Percentiles rank a stretch among this genome's conserved stretches.
phyloP scores from a whole-genome alignment of 306 rosid species.

The Purshia tridentata region DNA sequence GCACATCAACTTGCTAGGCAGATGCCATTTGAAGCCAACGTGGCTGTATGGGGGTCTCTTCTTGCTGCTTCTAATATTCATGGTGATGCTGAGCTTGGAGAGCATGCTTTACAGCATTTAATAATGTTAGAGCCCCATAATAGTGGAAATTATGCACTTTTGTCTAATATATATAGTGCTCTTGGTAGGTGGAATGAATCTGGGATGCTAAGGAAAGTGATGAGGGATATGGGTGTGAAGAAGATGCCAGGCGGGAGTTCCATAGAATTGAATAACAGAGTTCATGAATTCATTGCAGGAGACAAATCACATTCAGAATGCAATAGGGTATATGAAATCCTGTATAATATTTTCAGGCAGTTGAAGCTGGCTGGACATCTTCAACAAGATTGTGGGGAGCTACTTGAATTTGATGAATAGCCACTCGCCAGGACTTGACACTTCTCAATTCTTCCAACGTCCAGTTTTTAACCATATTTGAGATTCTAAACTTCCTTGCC shows the following conservation, averaged over 20 bases:
- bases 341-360: conserved; percentile 41
- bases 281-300: conserved; percentile 65
- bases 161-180: conserved; percentile 58
- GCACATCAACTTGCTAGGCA: conserved; percentile 41
- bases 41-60: conserved; percentile 74
- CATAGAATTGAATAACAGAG: conserved; percentile 57
- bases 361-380: conserved; percentile 29
- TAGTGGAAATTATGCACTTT: conserved; percentile 55
- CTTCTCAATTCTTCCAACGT: neutral
- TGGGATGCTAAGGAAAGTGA: conserved; percentile 52
- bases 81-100: conserved; percentile 54
- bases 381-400: conserved; percentile 28
- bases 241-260: conserved; percentile 60
- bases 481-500: conserved; percentile 1
- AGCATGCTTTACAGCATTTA: conserved; percentile 46
- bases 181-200: conserved; percentile 66
- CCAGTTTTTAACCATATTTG: neutral
- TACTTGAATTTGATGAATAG: conserved; percentile 32
- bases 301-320: conserved; percentile 41
- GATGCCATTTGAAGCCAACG: conserved; percentile 71
- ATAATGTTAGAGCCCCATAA: conserved; percentile 52
- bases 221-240: conserved; percentile 54
- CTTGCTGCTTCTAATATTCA: conserved; percentile 56
- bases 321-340: conserved; percentile 35
- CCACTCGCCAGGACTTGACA: neutral